A percentile compares a stretch with the other conserved stretches of the same genome.
These are phyloP conservation scores for Phytopythium aichiense DNA, from an alignment of 352 stramenopile genomes.

Conservation along the genomic window DNA sequence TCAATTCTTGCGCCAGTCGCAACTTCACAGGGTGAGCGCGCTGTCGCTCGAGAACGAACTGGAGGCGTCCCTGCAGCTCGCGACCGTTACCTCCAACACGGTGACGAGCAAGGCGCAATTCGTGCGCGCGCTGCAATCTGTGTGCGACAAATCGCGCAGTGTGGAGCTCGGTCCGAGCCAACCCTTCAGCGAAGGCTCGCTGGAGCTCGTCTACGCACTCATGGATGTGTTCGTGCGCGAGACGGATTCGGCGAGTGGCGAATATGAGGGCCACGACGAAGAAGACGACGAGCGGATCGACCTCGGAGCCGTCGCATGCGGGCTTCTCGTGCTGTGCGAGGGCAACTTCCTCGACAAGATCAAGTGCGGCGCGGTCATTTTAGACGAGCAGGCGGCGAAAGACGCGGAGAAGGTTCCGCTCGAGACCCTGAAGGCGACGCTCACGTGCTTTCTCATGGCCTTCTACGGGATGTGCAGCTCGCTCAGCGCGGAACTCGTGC, in stretches of 20 bases:
- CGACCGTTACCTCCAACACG: conserved; percentile 9
- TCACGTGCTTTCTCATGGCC: conserved; percentile 78
- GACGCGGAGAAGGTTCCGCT: conserved; percentile 38
- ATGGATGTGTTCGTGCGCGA: conserved; percentile 64
- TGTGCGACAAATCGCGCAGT: conserved; percentile 25
- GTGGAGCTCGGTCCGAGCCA: conserved; percentile 15
- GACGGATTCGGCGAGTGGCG: conserved; percentile 23
- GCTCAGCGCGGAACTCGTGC: conserved; percentile 61
- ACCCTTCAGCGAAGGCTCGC: conserved; percentile 47
- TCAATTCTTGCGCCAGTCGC: conserved; percentile 60
- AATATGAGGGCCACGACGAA: conserved; percentile 31
- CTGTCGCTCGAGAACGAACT: conserved; percentile 33
- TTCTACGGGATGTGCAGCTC: conserved; percentile 85
- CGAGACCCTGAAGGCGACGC: conserved; percentile 53
- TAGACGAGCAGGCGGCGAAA: conserved; percentile 25
- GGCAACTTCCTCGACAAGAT: conserved; percentile 59
- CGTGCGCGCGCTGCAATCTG: conserved; percentile 42
- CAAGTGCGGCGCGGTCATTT: conserved; percentile 35
- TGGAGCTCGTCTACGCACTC: conserved; percentile 59
- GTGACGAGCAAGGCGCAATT: conserved; percentile 43
- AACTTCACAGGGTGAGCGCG: conserved; percentile 44
- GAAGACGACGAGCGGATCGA: conserved; percentile 57
- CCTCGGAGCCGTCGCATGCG: conserved; percentile 47
- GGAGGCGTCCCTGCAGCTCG: conserved; percentile 33
- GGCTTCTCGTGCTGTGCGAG: conserved; percentile 62